Evolutionary conservation across 2,329 filamentous ascomycete genomes (phyloP), one percentile per base, ranked within the genome.

Genomic region (Venturia carpophila): DNA sequence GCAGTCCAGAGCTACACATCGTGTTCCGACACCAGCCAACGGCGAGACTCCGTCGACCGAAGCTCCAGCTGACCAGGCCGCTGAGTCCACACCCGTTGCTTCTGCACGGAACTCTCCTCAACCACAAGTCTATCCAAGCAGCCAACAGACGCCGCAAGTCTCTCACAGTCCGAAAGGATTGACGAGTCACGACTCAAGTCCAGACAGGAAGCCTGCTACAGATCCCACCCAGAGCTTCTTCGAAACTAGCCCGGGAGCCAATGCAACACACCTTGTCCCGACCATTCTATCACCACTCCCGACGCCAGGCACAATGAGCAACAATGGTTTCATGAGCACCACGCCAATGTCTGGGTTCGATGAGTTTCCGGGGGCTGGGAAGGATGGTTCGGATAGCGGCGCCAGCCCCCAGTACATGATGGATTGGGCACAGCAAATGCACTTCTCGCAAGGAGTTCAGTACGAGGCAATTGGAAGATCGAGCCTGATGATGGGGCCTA

Each of bases 301-400:
- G 3, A 75, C 75, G 0, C 74, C 76, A 30, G 71, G 70, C 10
- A 76, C 74, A 60, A 65, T 65, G 37, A 47, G 37, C 19, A 58
- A 49, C 52, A 64, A 30, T 37, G 75, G 74, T 11, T 79, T 78
- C 69, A 70, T 78, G 47, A 74, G 78, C 37, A 74, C 75, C 13
- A 79, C 79, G 24, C 77, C 78, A 15, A 75, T 80, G 69, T 77
- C 78, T 24, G 77, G 77, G 17, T 81, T 78, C 66, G 76, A 79
- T 24, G 78, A 80, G 41, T 79, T 80, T 66, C 73, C 69, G 34
- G 69, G 73, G 30, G 71, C 47, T 34, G 34, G 72, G 43, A 74
- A 73, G 19, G 77, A 79, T 41, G 72, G 74, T 30, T 75, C 78
- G 1, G 78, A 80, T 10, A 72, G 72, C 17, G 74, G 72, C 19